A percentile compares a stretch with the other conserved stretches of the same genome.
Conservation (phyloP, 805 yeast species). For the Tetrapisispora pingtungensis region DNA sequence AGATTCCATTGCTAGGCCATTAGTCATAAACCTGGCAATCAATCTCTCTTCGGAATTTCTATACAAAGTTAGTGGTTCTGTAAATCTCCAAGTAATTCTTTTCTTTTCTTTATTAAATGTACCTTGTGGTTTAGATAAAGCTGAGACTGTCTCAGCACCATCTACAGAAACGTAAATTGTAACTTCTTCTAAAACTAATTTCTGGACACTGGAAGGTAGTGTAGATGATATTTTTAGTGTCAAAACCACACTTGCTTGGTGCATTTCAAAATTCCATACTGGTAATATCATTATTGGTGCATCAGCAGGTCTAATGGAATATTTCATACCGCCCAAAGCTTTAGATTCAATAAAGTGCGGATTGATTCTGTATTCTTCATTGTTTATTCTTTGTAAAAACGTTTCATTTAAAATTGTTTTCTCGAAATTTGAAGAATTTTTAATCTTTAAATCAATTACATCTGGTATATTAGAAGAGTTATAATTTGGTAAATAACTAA, state of each 20-base stretch:
- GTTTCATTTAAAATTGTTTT: slow-evolving; percentile 43
- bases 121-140: slow-evolving; percentile 87
- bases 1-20: slow-evolving; percentile 59
- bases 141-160: slow-evolving; percentile 56
- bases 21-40: slow-evolving; percentile 79
- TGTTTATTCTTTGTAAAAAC: slow-evolving; percentile 41
- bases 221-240: slow-evolving; percentile 38
- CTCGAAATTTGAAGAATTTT: slow-evolving; percentile 34
- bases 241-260: slow-evolving; percentile 77
- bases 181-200: slow-evolving; percentile 28
- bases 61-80: slow-evolving; percentile 32
- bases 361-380: slow-evolving; percentile 35
- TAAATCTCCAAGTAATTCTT: slow-evolving; percentile 78
- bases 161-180: slow-evolving; percentile 44
- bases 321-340: slow-evolving; percentile 75
- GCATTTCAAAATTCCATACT: slow-evolving; percentile 80
- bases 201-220: slow-evolving; percentile 27
- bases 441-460: slow-evolving; percentile 35
- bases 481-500: slow-evolving; percentile 44
- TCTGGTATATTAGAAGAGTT: slow-evolving; percentile 30
- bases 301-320: slow-evolving; percentile 41
- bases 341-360: slow-evolving; percentile 46
- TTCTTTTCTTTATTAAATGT: slow-evolving; percentile 78
- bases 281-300: slow-evolving; percentile 71
- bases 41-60: slow-evolving; percentile 49